phyloP scores from a whole-genome alignment of 2,329 filamentous ascomycete species.

The Arthrobotrys musiformis region DNA sequence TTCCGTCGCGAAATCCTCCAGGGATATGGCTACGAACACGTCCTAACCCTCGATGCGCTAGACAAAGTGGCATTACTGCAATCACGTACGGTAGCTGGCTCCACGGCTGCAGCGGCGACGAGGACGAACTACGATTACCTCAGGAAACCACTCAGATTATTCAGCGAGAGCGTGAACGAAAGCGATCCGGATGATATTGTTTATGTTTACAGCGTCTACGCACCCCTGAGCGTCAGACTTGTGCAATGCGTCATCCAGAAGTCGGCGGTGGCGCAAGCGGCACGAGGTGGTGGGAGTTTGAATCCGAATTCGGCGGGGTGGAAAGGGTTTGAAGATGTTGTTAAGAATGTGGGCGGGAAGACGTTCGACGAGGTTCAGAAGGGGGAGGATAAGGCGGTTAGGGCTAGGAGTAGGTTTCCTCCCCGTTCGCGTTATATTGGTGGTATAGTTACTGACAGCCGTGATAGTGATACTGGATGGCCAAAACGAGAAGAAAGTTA shows the following conservation, averaged over 20 bases:
- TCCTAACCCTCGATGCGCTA: conserved; percentile 85
- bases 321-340: conserved; percentile 90
- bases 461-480: conserved; percentile 73
- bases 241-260: conserved; percentile 95
- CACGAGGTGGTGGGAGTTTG: conserved; percentile 69
- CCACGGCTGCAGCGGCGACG: conserved; percentile 72
- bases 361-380: conserved; percentile 94
- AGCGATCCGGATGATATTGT: conserved; percentile 92
- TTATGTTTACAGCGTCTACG: conserved; percentile 98
- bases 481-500: conserved; percentile 78
- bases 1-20: conserved; percentile 90
- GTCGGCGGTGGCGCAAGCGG: conserved; percentile 78
- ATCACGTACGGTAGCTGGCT: conserved; percentile 78
- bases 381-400: conserved; percentile 90
- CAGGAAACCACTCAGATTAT: conserved; percentile 84
- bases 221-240: conserved; percentile 87
- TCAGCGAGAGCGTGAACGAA: conserved; percentile 96
- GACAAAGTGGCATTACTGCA: conserved; percentile 90
- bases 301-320: conserved; percentile 70
- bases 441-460: background rate
- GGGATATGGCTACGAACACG: conserved; percentile 93
- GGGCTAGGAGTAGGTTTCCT: conserved; percentile 69
- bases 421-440: background rate
- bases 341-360: conserved; percentile 85
- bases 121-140: conserved; percentile 92